Base-by-base conservation (phyloP, 2,329 filamentous ascomycete genomes). In the Beauveria varroae region DNA sequence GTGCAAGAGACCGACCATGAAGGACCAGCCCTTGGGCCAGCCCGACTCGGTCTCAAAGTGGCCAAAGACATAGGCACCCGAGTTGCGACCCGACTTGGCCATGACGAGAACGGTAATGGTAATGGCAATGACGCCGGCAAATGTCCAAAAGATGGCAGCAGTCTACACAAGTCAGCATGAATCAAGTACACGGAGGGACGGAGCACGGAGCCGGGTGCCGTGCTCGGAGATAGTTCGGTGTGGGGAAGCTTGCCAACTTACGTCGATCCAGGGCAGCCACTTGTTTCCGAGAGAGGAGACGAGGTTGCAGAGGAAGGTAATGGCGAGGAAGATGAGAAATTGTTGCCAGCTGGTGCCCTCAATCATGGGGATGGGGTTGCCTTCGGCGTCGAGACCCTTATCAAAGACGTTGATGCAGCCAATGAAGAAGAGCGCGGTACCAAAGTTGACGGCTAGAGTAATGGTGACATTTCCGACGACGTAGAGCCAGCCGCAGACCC, bases 381-480 rank as follows among this genome's bases (percentile, higher is more conserved):
- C 71, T 3, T 72, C 72, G 60, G 81, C 70, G 47, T 77, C 81
- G 12, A 74, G 71, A 34, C 74, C 70, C 7, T 73, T 72, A 61
- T 81, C 75, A 62, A 84, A 85, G 41, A 85, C 79, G 62, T 84
- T 82, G 71, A 85, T 70, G 68, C 80, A 83, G 16, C 76, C 79
- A 61, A 83, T 77, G 62, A 83, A 73, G 71, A 85, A 81, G 65
- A 91, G 83, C 0, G 86, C 88, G 3, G 89, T 91, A 7, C 88
- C 89, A 68, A 91, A 92, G 76, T 90, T 90, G 70, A 91, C 88
- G n/a, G 88, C 83, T n/a, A 91, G 78, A 0, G 89, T 91, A 67
- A 93, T 93, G 66, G 87, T 91, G 72, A 91, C 87, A 75, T 92
- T 92, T 62, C 90, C 90, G 57, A 91, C 85, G 20, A 90, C 82